A percentile compares a stretch with the other conserved stretches of the same genome.
phyloP scores from a whole-genome alignment of 768 basidiomycete species.

The Russula sp. region DNA sequence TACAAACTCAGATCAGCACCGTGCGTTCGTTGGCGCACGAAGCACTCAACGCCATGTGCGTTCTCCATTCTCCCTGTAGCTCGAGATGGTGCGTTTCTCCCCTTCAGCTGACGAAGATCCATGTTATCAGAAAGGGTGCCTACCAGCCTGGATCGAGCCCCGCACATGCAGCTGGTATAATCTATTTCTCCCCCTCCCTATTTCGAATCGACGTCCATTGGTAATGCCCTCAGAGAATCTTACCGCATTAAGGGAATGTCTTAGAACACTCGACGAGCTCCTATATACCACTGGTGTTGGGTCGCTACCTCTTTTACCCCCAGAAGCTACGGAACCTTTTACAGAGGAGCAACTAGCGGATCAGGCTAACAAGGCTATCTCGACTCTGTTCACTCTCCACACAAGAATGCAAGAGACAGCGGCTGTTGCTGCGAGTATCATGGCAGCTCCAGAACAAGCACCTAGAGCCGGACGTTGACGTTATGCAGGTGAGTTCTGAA shows the following conservation, averaged over 20 bases:
- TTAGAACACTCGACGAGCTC: slow-evolving; percentile 8
- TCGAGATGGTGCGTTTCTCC: not conserved
- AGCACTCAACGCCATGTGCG: slow-evolving; percentile 19
- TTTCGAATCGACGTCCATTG: not conserved
- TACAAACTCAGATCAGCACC: slow-evolving; percentile 12
- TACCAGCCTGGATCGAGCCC: slow-evolving; percentile 17
- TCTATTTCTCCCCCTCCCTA: not conserved
- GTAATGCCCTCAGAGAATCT: slow-evolving; percentile 5
- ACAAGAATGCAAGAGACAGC: slow-evolving; percentile 17
- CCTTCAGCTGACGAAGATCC: not conserved
- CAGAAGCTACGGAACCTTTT: slow-evolving; percentile 4
- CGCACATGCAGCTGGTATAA: slow-evolving; percentile 12
- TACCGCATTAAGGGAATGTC: slow-evolving; percentile 10
- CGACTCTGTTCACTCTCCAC: slow-evolving; percentile 6
- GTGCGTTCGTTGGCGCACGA: slow-evolving; percentile 15
- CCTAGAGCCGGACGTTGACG: slow-evolving; percentile 4
- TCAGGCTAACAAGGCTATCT: slow-evolving; percentile 18
- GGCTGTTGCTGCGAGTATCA: slow-evolving; percentile 16
- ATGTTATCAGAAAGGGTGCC: slow-evolving; percentile 8
- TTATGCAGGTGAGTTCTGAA: not conserved
- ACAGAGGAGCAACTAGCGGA: slow-evolving; percentile 18
- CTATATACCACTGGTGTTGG: slow-evolving; percentile 16
- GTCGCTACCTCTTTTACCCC: slow-evolving; percentile 17
- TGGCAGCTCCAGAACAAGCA: slow-evolving; percentile 11
- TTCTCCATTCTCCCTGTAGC: not conserved